phyloP scores from a whole-genome alignment of 768 basidiomycete species.

The Lentinula raphanica region DNA sequence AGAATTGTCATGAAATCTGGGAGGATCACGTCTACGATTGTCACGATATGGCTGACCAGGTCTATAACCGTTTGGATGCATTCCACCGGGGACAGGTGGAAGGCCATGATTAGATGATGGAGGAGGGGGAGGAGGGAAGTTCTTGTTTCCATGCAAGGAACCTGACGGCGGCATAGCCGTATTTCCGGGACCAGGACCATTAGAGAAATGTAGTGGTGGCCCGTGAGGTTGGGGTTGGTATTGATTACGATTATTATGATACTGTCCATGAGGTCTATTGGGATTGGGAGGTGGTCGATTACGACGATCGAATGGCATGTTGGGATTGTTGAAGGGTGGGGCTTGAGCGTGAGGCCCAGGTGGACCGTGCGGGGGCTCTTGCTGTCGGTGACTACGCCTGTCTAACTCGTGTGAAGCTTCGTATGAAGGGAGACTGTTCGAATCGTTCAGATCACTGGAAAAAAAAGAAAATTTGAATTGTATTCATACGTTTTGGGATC shows the following conservation, averaged over 20 bases:
- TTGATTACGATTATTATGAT: not conserved
- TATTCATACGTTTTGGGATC: slow-evolving; percentile 69
- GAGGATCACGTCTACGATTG: not conserved
- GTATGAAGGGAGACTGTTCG: slow-evolving; percentile 60
- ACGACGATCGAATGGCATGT: not conserved
- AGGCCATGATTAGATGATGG: not conserved
- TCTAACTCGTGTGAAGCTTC: slow-evolving; percentile 84
- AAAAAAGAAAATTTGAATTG: not conserved
- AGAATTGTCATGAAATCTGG: not conserved
- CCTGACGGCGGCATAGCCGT: not conserved
- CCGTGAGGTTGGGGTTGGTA: not conserved
- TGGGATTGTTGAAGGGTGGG: not conserved
- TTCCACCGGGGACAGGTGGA: not conserved
- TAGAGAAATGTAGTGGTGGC: not conserved
- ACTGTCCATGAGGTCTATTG: not conserved
- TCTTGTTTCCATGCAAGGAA: not conserved
- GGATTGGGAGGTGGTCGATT: not conserved
- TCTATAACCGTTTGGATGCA: not conserved
- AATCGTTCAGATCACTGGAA: not conserved
- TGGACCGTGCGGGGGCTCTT: not conserved
- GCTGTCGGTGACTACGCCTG: slow-evolving; percentile 55
- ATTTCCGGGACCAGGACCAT: not conserved
- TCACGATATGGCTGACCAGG: not conserved
- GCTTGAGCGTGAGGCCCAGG: not conserved
- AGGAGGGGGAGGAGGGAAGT: not conserved